phyloP scores from a whole-genome alignment of 352 stramenopile genomes.

The Phytophthora sp. region DNA sequence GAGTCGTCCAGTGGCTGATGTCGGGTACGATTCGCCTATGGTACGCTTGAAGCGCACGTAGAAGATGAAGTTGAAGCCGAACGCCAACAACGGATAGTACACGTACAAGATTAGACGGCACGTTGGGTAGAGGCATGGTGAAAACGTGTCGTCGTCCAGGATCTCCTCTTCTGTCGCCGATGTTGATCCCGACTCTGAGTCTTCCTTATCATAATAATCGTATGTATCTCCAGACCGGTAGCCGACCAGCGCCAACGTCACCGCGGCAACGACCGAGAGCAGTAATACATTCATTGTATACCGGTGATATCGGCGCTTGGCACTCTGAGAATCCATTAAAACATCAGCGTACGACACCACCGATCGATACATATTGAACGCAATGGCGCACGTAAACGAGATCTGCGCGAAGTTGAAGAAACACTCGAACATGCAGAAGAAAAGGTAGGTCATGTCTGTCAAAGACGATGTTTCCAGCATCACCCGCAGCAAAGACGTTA shows the following conservation, averaged over 20 bases:
- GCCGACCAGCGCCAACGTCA: constrained; percentile 67
- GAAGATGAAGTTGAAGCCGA: constrained; percentile 81
- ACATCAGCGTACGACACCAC: constrained; percentile 81
- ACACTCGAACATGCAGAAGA: constrained; percentile 76
- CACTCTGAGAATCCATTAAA: constrained; percentile 69
- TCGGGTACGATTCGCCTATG: constrained; percentile 74
- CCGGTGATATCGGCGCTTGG: constrained; percentile 57
- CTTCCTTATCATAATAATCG: constrained; percentile 26
- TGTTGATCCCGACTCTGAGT: constrained; percentile 19
- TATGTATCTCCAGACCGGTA: constrained; percentile 43
- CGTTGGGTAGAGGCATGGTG: constrained; percentile 70
- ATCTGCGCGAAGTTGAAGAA: constrained; percentile 85
- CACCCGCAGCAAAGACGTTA: constrained; percentile 67
- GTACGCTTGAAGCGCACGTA: constrained; percentile 81
- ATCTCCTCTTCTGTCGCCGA: constrained; percentile 40
- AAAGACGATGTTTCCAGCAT: constrained; percentile 53
- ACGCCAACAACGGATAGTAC: constrained; percentile 76
- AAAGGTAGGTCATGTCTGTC: constrained; percentile 55
- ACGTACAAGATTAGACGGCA: constrained; percentile 79
- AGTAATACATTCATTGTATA: constrained; percentile 78
- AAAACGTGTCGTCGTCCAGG: constrained; percentile 48
- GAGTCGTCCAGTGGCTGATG: constrained; percentile 63
- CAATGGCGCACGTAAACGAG: constrained; percentile 79
- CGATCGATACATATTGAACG: constrained; percentile 83
- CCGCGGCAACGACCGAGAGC: constrained; percentile 58